phyloP scores from a whole-genome alignment of 2,329 filamentous ascomycete species.

The Ophiostoma ips region DNA sequence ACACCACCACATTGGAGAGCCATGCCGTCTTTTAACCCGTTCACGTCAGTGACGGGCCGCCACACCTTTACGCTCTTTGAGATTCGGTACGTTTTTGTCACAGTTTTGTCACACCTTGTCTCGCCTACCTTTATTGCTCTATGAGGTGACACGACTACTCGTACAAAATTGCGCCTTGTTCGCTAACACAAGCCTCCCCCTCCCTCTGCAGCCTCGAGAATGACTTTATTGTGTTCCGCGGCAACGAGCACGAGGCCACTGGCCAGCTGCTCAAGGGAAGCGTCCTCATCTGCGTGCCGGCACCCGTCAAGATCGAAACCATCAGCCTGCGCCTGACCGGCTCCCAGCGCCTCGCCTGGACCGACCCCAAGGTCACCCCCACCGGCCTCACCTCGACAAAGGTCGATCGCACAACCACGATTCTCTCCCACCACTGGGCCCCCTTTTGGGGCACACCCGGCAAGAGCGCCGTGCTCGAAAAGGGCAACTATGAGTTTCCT shows the following conservation, averaged over 20 bases:
- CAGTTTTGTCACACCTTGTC: too few relatives aligned
- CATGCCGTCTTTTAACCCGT: constrained; percentile 34
- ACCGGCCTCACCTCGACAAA: constrained; percentile 44
- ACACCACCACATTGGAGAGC: not conserved
- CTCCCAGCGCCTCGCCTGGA: constrained; percentile 49
- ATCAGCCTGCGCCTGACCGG: constrained; percentile 59
- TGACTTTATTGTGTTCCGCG: constrained; percentile 67
- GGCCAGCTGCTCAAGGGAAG: constrained; percentile 62
- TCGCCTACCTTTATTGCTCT: too few relatives aligned
- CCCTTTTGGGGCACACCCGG: constrained; percentile 48
- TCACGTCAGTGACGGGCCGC: constrained; percentile 36
- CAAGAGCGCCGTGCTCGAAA: constrained; percentile 44
- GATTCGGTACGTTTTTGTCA: constrained; percentile 33
- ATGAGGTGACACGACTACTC: too few relatives aligned
- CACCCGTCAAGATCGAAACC: constrained; percentile 57
- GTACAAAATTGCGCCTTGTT: too few relatives aligned
- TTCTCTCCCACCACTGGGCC: constrained; percentile 57
- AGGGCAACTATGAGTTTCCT: constrained; percentile 73
- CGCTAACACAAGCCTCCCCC: not conserved
- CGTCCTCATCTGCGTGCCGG: constrained; percentile 58
- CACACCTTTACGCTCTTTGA: constrained; percentile 41
- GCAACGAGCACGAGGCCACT: constrained; percentile 59
- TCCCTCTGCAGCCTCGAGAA: constrained; percentile 62
- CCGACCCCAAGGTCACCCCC: constrained; percentile 37
- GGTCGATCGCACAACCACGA: constrained; percentile 42